phyloP scores from a whole-genome alignment of 2,329 filamentous ascomycete species.

The Mariannaea sp. region DNA sequence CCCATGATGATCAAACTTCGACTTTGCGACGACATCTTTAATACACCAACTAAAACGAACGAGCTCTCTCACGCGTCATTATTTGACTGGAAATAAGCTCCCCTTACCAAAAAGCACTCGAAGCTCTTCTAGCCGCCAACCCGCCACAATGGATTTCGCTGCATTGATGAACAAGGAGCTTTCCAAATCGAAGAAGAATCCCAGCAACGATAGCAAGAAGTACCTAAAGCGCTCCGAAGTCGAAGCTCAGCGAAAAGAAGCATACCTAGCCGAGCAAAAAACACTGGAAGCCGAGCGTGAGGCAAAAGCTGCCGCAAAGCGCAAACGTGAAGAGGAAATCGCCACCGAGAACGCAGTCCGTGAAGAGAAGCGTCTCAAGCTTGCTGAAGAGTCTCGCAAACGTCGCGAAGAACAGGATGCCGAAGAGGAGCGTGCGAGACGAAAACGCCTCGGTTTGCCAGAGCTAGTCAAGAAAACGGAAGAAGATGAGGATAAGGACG shows the following conservation, averaged over 20 bases:
- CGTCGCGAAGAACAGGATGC: constrained; percentile 74
- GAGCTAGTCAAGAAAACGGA: constrained; percentile 60
- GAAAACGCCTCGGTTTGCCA: constrained; percentile 80
- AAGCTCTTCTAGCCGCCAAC: not conserved
- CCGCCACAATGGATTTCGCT: constrained; percentile 84
- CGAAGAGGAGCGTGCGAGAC: constrained; percentile 71
- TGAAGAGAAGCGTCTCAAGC: constrained; percentile 78
- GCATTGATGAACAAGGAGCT: constrained; percentile 93
- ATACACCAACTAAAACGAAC: not conserved
- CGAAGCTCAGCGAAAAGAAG: constrained; percentile 79
- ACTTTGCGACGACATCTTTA: constrained; percentile 21
- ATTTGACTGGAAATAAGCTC: not conserved
- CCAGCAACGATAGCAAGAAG: constrained; percentile 62
- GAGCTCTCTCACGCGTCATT: not conserved
- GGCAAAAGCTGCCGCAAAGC: constrained; percentile 74
- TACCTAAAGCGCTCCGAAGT: constrained; percentile 84
- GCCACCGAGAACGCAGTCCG: constrained; percentile 69
- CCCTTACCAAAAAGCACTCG: not conserved
- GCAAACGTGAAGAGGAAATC: constrained; percentile 87
- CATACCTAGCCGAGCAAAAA: constrained; percentile 82
- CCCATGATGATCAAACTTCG: constrained; percentile 5
- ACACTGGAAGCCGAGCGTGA: constrained; percentile 72
- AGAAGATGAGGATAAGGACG: constrained; percentile 48
- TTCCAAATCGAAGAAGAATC: constrained; percentile 70
- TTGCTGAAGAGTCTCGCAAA: constrained; percentile 79